Conservation (phyloP, 768 basidiomycete species). For the Amanita rubescens region DNA sequence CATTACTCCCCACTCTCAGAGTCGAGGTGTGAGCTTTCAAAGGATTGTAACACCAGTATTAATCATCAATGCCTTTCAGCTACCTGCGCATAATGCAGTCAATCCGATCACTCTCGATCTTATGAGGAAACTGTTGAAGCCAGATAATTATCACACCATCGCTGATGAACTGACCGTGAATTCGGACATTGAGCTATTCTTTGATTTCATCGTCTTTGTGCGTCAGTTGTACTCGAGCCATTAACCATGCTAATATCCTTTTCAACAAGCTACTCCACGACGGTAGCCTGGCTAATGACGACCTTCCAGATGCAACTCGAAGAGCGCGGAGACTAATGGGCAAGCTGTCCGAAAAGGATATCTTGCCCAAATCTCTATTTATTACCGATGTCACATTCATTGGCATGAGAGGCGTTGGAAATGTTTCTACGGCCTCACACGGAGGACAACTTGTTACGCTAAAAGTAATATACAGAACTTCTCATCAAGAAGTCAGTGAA, state of each 20-base stretch:
- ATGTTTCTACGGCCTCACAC: not conserved
- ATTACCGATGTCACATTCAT: not conserved
- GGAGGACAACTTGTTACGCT: not conserved
- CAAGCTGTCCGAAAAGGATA: not conserved
- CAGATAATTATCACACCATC: not conserved
- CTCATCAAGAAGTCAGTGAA: not conserved
- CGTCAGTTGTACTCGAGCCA: not conserved
- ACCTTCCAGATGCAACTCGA: not conserved
- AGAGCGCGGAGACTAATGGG: not conserved
- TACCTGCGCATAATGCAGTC: not conserved
- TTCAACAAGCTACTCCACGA: not conserved
- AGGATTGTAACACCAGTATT: not conserved
- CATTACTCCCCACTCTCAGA: not conserved
- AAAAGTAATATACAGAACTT: not conserved
- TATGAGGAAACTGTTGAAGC: not conserved
- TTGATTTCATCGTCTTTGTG: not conserved
- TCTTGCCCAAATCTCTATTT: not conserved
- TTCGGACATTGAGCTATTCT: not conserved
- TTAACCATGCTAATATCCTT: not conserved
- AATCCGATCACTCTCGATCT: not conserved
- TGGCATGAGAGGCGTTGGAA: not conserved
- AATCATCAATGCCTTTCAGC: not conserved
- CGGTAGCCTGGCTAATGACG: not conserved
- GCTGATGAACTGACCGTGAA: not conserved
- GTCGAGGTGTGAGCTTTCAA: not conserved